Conservation (phyloP, 768 basidiomycete species). For the Pleurotus giganteus region DNA sequence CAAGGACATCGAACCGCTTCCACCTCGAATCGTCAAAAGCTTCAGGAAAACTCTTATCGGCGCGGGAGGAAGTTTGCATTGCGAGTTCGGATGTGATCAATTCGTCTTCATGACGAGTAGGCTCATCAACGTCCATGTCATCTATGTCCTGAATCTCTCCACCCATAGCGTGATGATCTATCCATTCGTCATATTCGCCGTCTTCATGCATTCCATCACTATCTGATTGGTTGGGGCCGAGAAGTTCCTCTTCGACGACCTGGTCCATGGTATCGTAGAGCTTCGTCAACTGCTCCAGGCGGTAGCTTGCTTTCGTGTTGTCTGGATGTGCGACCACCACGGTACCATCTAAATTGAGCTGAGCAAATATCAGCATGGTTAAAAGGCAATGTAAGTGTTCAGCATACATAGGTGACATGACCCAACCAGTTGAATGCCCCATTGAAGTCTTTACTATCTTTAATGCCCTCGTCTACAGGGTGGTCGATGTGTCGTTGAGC, state of each 20-base stretch:
- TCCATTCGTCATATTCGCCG: background rate
- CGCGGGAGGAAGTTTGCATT: background rate
- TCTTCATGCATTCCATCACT: slow-evolving; percentile 29
- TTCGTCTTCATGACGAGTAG: slow-evolving; percentile 18
- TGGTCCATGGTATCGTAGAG: slow-evolving; percentile 83
- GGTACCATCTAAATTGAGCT: slow-evolving; percentile 76
- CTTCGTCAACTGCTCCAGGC: slow-evolving; percentile 67
- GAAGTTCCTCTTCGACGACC: slow-evolving; percentile 61
- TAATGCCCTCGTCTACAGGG: slow-evolving; percentile 38
- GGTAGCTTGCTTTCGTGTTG: slow-evolving; percentile 42
- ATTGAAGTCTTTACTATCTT: slow-evolving; percentile 37
- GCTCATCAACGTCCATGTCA: background rate
- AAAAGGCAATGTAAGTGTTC: slow-evolving; percentile 4
- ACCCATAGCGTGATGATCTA: background rate
- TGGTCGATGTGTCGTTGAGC: slow-evolving; percentile 37
- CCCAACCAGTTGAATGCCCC: slow-evolving; percentile 74
- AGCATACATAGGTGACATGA: slow-evolving; percentile 71
- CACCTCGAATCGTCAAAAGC: slow-evolving; percentile 48
- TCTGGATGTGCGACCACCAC: slow-evolving; percentile 74
- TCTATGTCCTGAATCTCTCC: background rate
- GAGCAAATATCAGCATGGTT: slow-evolving; percentile 8
- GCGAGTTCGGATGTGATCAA: slow-evolving; percentile 1
- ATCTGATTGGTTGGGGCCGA: slow-evolving; percentile 39
- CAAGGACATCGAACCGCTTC: slow-evolving; percentile 80
- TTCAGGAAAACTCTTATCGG: slow-evolving; percentile 9